Evolutionary conservation across 495 filamentous ascomycete species (phyloP).

Genomic region (Neurospora sp.): DNA sequence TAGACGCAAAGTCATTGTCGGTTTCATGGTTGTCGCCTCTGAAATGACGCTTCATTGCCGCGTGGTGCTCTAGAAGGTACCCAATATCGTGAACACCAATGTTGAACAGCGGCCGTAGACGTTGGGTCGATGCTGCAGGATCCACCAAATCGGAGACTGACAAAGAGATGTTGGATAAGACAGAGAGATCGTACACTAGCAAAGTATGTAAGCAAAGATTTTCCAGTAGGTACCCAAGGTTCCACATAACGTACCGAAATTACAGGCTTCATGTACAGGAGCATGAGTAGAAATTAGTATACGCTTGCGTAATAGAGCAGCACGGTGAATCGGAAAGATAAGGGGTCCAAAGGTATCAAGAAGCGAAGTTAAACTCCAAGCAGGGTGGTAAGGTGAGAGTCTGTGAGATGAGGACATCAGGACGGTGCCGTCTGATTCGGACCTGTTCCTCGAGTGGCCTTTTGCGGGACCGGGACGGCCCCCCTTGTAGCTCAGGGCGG

Average conservation of each 20-base stretch:
- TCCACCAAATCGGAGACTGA: slow-evolving; percentile 55
- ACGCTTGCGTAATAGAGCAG: slow-evolving; percentile 78
- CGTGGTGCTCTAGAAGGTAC: slow-evolving; percentile 49
- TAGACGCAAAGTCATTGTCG: slow-evolving; percentile 4
- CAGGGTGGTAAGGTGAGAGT: slow-evolving; percentile 73
- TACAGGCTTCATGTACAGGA: slow-evolving; percentile 75
- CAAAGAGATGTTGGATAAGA: slow-evolving; percentile 68
- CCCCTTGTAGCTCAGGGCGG: slow-evolving; percentile 27
- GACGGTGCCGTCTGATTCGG: slow-evolving; percentile 49
- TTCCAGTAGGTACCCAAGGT: background rate
- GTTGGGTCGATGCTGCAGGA: slow-evolving; percentile 44
- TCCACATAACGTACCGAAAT: slow-evolving; percentile 56
- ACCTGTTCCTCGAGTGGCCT: slow-evolving; percentile 43
- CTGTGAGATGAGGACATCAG: slow-evolving; percentile 58
- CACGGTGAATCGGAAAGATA: slow-evolving; percentile 81
- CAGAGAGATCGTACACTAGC: slow-evolving; percentile 84
- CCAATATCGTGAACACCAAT: slow-evolving; percentile 90
- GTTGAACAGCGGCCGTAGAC: slow-evolving; percentile 78
- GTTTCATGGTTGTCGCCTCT: slow-evolving; percentile 10
- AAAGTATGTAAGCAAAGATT: slow-evolving; percentile 1
- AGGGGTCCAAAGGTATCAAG: slow-evolving; percentile 81
- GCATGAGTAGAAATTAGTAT: slow-evolving; percentile 77
- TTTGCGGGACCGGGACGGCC: slow-evolving; percentile 21
- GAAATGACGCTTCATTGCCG: slow-evolving; percentile 20
- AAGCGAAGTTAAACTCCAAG: slow-evolving; percentile 65